Base-by-base conservation (phyloP, 768 basidiomycete genomes). In the Serendipita indica region DNA sequence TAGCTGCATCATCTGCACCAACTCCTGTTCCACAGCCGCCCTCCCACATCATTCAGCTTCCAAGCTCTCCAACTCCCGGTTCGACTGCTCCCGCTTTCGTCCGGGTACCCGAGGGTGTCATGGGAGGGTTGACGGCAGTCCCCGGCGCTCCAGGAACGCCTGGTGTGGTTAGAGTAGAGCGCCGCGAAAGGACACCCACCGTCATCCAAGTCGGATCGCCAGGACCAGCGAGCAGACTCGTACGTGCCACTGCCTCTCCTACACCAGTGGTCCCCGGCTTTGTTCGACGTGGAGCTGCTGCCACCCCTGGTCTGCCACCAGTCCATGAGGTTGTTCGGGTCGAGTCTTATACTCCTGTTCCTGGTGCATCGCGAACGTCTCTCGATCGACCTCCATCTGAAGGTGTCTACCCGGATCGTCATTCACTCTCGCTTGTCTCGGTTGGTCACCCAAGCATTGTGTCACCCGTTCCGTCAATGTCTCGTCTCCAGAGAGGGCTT, bases 181-280 rank as follows among this genome's bases (percentile, higher is more conserved):
- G 22, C 30, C 57, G 34, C 4, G 39, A 20, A 16, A 16, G 22
- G n/a, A 32, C 39, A 35, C 57, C 57, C 6, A 35, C 33, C 7
- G 34, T 58, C 10, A 58, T 58, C 18, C 57, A 43, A 18, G 57
- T 58, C n/a, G 28, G n/a, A 39, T 58, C 57, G n/a, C 57, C 57
- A 39, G 57, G 57, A 12, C 33, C 33, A 58, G 57, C 20, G 37
- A 43, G 57, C 22, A 27, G 39, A 39, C 30, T 20, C 30, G 39
- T 58, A 4, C n/a, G 34, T 6, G 57, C 34, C 13, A 35, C 57
- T 35, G 33, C 57, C 16, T 43, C 57, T 28, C 57, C 57, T 22
- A 0, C 20, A 6, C 16, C 57, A 7, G 20, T 10, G 10, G 12
- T 35, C 32, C 49, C 49, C 7, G 49, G 49, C 16, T 54, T 54